These are phyloP conservation scores for Pseudogymnoascus sp. DNA, from an alignment of 2,329 filamentous ascomycete genomes.

Conservation along the genomic window DNA sequence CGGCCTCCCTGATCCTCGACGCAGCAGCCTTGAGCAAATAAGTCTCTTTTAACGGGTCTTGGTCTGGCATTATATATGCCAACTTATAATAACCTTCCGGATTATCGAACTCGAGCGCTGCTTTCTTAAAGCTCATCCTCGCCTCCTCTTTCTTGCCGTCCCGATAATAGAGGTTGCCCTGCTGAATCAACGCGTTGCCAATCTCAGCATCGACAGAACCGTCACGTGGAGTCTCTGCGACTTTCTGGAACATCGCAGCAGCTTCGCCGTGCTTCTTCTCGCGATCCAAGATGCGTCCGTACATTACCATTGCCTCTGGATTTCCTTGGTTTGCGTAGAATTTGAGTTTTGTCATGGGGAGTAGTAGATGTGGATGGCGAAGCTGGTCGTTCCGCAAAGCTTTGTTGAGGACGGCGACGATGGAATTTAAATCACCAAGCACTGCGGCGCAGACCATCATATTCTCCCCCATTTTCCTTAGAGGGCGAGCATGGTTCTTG, in stretches of 20 bases:
- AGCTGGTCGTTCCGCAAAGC: constrained; percentile 13
- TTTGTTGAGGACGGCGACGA: constrained; percentile 18
- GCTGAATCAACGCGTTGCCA: constrained; percentile 19
- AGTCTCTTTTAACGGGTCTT: constrained; percentile 15
- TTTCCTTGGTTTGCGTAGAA: constrained; percentile 21
- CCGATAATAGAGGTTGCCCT: constrained; percentile 19
- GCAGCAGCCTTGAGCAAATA: constrained; percentile 26
- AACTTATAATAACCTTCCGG: constrained; percentile 25
- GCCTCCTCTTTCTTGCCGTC: constrained; percentile 16
- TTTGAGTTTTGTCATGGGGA: constrained; percentile 17
- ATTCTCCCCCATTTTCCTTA: constrained; percentile 18
- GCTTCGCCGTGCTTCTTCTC: constrained; percentile 18
- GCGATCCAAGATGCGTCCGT: constrained; percentile 21
- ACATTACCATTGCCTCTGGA: constrained; percentile 23
- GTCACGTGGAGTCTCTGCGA: constrained; percentile 16
- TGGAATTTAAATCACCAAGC: constrained; percentile 23
- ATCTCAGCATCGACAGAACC: constrained; percentile 20
- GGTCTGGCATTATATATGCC: constrained; percentile 14
- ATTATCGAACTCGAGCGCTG: constrained; percentile 25
- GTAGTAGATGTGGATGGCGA: constrained; percentile 6
- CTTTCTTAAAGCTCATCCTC: constrained; percentile 21
- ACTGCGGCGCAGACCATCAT: constrained; percentile 21
- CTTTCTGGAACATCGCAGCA: constrained; percentile 20
- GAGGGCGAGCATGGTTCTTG: constrained; percentile 14
- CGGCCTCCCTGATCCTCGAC: constrained; percentile 23